Conservation (phyloP, 2,329 filamentous ascomycete genomes). For the Ascomycota sp. region DNA sequence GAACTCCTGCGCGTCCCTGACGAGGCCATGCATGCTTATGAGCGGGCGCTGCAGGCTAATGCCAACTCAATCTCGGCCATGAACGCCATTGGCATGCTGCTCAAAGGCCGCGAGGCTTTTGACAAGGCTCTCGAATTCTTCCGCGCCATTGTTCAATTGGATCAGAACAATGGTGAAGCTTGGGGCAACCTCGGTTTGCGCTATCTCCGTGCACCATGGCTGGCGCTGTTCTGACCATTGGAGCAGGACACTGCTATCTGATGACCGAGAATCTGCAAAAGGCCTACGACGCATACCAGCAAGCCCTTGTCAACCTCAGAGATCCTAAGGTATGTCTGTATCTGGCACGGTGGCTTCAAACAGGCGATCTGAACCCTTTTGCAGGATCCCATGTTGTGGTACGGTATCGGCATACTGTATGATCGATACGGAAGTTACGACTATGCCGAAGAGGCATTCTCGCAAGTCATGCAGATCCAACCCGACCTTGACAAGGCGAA, state of each 20-base stretch:
- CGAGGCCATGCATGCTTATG: slow-evolving; percentile 76
- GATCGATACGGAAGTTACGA: slow-evolving; percentile 92
- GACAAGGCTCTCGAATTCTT: slow-evolving; percentile 86
- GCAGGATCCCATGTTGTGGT: slow-evolving; percentile 93
- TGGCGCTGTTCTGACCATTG: slow-evolving; percentile 4
- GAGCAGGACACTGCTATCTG: slow-evolving; percentile 77
- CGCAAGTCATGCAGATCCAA: slow-evolving; percentile 96
- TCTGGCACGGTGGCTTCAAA: too few species aligned
- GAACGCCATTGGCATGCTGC: slow-evolving; percentile 81
- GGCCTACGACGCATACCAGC: slow-evolving; percentile 90
- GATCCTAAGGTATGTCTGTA: slow-evolving; percentile 86
- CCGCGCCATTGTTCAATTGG: slow-evolving; percentile 75
- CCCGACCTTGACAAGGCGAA: slow-evolving; percentile 97
- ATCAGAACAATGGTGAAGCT: slow-evolving; percentile 76
- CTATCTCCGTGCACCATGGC: slow-evolving; percentile 7
- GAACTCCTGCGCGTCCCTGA: slow-evolving; percentile 79
- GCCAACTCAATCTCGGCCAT: slow-evolving; percentile 75
- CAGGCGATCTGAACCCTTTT: slow-evolving; percentile 3
- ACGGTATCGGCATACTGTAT: slow-evolving; percentile 93
- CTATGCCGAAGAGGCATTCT: slow-evolving; percentile 94
- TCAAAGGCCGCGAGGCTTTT: slow-evolving; percentile 83
- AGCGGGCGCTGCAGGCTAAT: slow-evolving; percentile 75
- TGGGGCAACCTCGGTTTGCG: slow-evolving; percentile 79
- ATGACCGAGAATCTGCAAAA: slow-evolving; percentile 99
- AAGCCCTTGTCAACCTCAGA: slow-evolving; percentile 76